Percentiles rank a stretch among this genome's conserved stretches.
phyloP scores from a whole-genome alignment of 176 grass and related monocot species.

The Lolium rigidum region DNA sequence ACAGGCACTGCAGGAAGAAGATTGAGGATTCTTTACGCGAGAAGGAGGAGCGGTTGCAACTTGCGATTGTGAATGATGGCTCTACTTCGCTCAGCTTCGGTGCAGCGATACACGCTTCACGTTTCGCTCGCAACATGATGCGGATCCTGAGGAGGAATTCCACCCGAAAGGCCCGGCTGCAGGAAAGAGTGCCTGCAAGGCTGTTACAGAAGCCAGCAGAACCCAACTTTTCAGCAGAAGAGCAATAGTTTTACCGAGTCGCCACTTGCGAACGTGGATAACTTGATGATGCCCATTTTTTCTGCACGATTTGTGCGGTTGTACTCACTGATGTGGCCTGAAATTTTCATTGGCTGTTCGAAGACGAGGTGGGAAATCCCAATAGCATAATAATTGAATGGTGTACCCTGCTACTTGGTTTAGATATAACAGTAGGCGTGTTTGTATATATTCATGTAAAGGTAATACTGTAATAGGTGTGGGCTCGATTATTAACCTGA shows the following conservation, averaged over 20 bases:
- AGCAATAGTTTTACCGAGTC: constrained; percentile 37
- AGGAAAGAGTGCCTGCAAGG: constrained; percentile 67
- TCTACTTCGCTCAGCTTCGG: constrained; percentile 62
- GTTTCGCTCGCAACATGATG: constrained; percentile 79
- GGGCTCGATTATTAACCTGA: background rate
- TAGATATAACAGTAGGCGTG: background rate
- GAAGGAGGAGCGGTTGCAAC: constrained; percentile 72
- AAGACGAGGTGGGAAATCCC: background rate
- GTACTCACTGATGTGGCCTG: background rate
- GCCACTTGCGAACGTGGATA: background rate
- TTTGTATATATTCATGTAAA: background rate
- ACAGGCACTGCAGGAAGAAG: constrained; percentile 73
- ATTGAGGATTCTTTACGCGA: constrained; percentile 64
- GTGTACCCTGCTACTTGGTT: background rate
- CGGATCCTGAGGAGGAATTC: constrained; percentile 67
- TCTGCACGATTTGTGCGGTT: background rate
- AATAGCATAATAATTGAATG: background rate
- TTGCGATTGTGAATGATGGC: constrained; percentile 55
- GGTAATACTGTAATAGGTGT: constrained; percentile 11
- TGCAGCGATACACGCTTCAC: constrained; percentile 70
- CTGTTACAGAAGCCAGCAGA: constrained; percentile 86
- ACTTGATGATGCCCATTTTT: background rate
- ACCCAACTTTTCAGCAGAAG: constrained; percentile 72
- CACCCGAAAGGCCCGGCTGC: constrained; percentile 57
- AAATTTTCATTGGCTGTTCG: background rate